Conservation (phyloP, 768 basidiomycete species). For the Boletus rex-veris region DNA sequence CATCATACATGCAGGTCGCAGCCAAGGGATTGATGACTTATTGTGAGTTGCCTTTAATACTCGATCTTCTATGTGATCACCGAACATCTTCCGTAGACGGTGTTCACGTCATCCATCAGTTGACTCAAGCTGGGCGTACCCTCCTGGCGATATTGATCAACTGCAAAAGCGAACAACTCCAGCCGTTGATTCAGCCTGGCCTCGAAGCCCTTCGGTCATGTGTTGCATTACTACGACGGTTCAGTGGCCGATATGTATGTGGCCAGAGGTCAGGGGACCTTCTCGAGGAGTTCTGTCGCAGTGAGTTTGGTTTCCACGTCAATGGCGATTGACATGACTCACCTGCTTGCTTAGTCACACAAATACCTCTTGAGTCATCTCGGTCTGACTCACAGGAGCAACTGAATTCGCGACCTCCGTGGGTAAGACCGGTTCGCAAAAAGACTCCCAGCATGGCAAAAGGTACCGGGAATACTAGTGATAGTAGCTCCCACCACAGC, state of each 20-base stretch:
- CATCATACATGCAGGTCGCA: conserved; percentile 80
- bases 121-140: conserved; percentile 91
- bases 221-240: conserved; percentile 80
- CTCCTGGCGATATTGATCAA: conserved; percentile 84
- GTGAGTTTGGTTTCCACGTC: conserved; percentile 38
- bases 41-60: conserved; percentile 51
- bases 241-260: conserved; percentile 90
- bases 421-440: conserved; percentile 86
- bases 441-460: conserved; percentile 52
- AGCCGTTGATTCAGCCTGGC: conserved; percentile 74
- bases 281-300: conserved; percentile 92
- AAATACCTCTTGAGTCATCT: conserved; percentile 78
- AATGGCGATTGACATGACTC: conserved; percentile 3
- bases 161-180: conserved; percentile 76
- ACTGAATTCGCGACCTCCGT: conserved; percentile 62
- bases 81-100: conserved; percentile 54
- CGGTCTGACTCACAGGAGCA: conserved; percentile 49
- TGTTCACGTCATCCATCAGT: conserved; percentile 92
- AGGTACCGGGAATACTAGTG: conserved; percentile 39
- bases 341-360: conserved; percentile 52
- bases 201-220: conserved; percentile 86
- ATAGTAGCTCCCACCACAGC: conserved; percentile 42
- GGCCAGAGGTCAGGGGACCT: conserved; percentile 88
- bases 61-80: conserved; percentile 5
- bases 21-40: conserved; percentile 92